Evolutionary conservation across 306 rosid species (phyloP), one percentile per base, ranked within the genome.

Genomic region (Cajanus cajan): DNA sequence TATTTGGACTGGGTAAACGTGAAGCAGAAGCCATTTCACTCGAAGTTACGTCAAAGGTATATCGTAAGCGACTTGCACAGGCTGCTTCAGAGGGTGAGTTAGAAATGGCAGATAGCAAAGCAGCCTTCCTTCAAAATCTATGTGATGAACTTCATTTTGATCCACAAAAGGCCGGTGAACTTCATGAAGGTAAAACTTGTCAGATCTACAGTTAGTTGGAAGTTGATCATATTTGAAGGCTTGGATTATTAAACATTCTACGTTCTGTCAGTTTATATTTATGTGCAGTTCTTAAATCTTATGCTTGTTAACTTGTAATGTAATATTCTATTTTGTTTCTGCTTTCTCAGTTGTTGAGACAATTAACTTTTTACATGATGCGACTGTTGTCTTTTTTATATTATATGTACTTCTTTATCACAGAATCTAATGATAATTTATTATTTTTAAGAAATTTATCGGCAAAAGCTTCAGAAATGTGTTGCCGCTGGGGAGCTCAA

Each of bases 31-130:
- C 89, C 76, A 84, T 95, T 80, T 82, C 85, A 45, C 89, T 89
- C 39, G 99, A 93, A 70, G 83, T 89, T 73, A 91, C 97, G 21
- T 86, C 91, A 5, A 93, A 93, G 89, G 92, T 67, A 33, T 95
- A 95, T 78, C 98, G 98, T 24, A 95, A 86, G 71, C 89, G 85
- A 34, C 98, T 95, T 88, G 67, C 88, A 76, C 89, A 91, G 78
- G 84, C 94, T 66, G 94, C 85, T 83, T 82, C 88, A 37, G 82
- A 78, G 45, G 97, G 98, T 43, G 87, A 89, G 68, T 83, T 95
- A 79, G 97, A 95, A 79, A 78, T 86, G 76, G 96, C 99, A 72
- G 97, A 95, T 83, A 93, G 99, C 82, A 95, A 95, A 85, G 99
- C 99, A 31, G 87, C 93, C 24, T 95, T 90, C 88, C 99, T 95